These are phyloP conservation scores for Ligustrum vulgare DNA, from an alignment of 257 asterid species.

Conservation along the genomic window DNA sequence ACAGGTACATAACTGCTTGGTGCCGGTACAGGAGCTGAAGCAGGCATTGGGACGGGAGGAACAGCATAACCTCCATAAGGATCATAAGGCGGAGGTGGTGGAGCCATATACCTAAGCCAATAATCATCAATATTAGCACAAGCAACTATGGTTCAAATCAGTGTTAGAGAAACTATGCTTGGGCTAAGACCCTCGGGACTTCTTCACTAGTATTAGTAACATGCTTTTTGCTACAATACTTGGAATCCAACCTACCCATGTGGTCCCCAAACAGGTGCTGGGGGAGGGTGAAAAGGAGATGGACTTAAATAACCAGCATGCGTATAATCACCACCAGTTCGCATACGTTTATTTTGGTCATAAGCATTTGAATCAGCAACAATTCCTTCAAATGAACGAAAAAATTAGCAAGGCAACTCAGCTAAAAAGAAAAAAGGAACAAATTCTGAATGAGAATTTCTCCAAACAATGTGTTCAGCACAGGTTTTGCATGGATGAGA, in stretches of 20 bases:
- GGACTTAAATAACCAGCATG: slow-evolving; percentile 58
- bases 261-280: slow-evolving; percentile 56
- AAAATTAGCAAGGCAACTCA: not conserved
- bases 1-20: slow-evolving; percentile 94
- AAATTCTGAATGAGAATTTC: not conserved
- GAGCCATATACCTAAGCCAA: slow-evolving; percentile 77
- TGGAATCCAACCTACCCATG: slow-evolving; percentile 35
- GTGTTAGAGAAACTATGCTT: not conserved
- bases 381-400: slow-evolving; percentile 36
- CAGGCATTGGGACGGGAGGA: slow-evolving; percentile 80
- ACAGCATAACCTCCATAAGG: slow-evolving; percentile 91
- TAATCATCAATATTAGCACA: slow-evolving; percentile 19
- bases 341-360: slow-evolving; percentile 57
- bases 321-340: slow-evolving; percentile 55
- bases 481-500: not conserved
- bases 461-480: not conserved
- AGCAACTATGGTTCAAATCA: not conserved
- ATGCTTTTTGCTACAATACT: not conserved
- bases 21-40: slow-evolving; percentile 84
- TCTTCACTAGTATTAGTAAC: not conserved
- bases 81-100: slow-evolving; percentile 93
- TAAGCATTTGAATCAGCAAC: slow-evolving; percentile 52
- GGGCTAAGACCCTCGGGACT: not conserved
- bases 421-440: not conserved
- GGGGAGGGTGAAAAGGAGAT: slow-evolving; percentile 62